Conservation (phyloP, 2,329 filamentous ascomycete genomes). For the Aspergillus transmontanensis region DNA sequence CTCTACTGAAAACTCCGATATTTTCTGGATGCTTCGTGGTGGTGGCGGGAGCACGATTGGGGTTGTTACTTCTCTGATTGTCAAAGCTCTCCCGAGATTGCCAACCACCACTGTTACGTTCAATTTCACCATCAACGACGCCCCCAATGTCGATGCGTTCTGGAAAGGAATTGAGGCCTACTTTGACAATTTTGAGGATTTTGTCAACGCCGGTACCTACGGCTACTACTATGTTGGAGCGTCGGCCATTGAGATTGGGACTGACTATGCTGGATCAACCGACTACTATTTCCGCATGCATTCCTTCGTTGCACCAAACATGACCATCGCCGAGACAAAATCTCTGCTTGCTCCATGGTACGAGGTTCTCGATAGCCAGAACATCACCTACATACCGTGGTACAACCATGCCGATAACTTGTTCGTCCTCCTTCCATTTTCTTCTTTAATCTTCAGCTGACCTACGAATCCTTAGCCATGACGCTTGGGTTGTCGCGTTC, state of each 20-base stretch:
- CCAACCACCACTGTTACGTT: conserved; percentile 26
- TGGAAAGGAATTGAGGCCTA: conserved; percentile 22
- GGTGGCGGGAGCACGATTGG: conserved; percentile 58
- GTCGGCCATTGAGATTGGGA: conserved; percentile 15
- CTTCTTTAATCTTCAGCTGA: neutral
- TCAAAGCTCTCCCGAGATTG: conserved; percentile 22
- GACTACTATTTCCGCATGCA: conserved; percentile 31
- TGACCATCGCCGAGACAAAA: conserved; percentile 22
- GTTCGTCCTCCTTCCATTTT: conserved; percentile 11
- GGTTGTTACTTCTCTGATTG: conserved; percentile 43
- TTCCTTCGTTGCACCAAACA: conserved; percentile 27
- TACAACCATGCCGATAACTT: conserved; percentile 27
- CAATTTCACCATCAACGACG: conserved; percentile 24
- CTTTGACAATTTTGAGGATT: conserved; percentile 22
- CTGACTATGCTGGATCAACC: conserved; percentile 18
- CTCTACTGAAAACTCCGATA: conserved; percentile 34
- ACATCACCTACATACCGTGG: conserved; percentile 22
- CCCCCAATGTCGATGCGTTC: conserved; percentile 19
- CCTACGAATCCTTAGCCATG: conserved; percentile 15
- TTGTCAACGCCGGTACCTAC: conserved; percentile 26
- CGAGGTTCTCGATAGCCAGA: conserved; percentile 18
- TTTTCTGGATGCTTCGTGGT: conserved; percentile 56
- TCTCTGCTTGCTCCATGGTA: conserved; percentile 24
- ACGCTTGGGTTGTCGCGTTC: conserved; percentile 22
- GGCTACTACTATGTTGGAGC: conserved; percentile 27